A percentile compares a stretch with the other conserved stretches of the same genome.
These are phyloP conservation scores for Rhodofomes roseus DNA, from an alignment of 1,284 basidiomycete species.

Conservation along the genomic window DNA sequence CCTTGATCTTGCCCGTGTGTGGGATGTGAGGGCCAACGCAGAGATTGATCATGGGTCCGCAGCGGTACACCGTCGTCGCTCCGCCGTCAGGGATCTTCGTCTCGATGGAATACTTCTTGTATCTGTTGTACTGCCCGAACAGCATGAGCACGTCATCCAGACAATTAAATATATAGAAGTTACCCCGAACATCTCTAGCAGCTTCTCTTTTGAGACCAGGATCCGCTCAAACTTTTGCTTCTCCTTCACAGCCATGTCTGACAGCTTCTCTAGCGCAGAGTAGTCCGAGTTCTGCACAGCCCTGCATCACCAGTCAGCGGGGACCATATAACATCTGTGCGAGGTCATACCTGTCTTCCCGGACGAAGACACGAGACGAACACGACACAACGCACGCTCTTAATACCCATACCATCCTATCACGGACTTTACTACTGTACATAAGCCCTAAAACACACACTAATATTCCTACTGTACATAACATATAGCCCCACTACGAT, in stretches of 20 bases:
- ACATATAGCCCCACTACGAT: too few relatives aligned
- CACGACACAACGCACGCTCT: too few relatives aligned
- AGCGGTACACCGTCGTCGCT: constrained; percentile 97
- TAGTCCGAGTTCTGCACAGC: constrained; percentile 83
- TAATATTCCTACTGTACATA: too few relatives aligned
- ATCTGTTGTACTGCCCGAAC: constrained; percentile 88
- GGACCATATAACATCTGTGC: too few relatives aligned
- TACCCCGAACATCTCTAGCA: constrained; percentile 96
- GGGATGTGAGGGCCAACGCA: constrained; percentile 98
- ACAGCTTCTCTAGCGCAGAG: constrained; percentile 84
- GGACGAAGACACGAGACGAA: too few relatives aligned
- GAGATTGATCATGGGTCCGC: constrained; percentile 97
- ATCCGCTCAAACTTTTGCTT: constrained; percentile 97
- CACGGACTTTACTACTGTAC: neutral
- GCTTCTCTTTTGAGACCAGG: constrained; percentile 88
- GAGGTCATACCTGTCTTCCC: too few relatives aligned
- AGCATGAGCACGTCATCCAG: neutral
- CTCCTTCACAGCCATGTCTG: constrained; percentile 90
- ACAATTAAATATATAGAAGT: too few relatives aligned
- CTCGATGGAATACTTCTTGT: constrained; percentile 96
- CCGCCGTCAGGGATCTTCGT: constrained; percentile 96
- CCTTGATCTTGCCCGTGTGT: constrained; percentile 97
- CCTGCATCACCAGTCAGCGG: too few relatives aligned
- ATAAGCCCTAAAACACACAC: neutral
- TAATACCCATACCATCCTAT: neutral